Percentiles rank a stretch among this genome's conserved stretches.
phyloP scores from a whole-genome alignment of 441 rosid species.

The Bocquillonia castaneifolia region DNA sequence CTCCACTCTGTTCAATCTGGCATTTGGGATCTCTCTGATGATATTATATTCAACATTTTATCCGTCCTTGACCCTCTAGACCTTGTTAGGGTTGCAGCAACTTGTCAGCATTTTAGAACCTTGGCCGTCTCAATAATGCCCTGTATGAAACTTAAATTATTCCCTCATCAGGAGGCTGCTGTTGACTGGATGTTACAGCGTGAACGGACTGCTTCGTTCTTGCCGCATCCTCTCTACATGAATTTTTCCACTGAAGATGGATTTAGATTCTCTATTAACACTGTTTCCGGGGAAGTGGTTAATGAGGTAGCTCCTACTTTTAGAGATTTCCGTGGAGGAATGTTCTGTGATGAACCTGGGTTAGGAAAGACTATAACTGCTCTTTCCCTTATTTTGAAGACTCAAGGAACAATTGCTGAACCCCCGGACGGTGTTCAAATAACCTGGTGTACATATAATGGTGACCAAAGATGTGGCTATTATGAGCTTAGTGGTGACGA shows the following conservation, averaged over 20 bases:
- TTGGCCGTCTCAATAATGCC: slow-evolving; percentile 70
- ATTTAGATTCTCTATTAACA: slow-evolving; percentile 49
- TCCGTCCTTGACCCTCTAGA: slow-evolving; percentile 49
- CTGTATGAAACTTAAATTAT: slow-evolving; percentile 78
- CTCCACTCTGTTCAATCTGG: slow-evolving; percentile 39
- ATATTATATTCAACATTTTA: slow-evolving; percentile 53
- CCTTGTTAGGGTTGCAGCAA: slow-evolving; percentile 60
- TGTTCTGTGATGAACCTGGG: slow-evolving; percentile 99
- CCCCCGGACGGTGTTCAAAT: slow-evolving; percentile 68
- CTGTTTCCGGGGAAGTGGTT: slow-evolving; percentile 66
- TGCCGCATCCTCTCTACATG: slow-evolving; percentile 67
- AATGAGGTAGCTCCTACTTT: slow-evolving; percentile 56
- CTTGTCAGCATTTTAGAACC: slow-evolving; percentile 67
- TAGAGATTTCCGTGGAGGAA: slow-evolving; percentile 81
- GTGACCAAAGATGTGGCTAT: slow-evolving; percentile 64
- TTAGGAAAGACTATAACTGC: slow-evolving; percentile 93
- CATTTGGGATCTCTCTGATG: slow-evolving; percentile 69
- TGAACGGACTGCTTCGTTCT: slow-evolving; percentile 52
- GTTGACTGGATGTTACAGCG: slow-evolving; percentile 93
- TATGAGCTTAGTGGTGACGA: slow-evolving; percentile 59
- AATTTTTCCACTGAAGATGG: slow-evolving; percentile 68
- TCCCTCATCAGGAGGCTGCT: slow-evolving; percentile 90
- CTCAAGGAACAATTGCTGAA: slow-evolving; percentile 72
- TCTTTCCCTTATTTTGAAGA: slow-evolving; percentile 80
- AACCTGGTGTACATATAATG: slow-evolving; percentile 64